Conservation (phyloP, 768 basidiomycete genomes). For the Phlebiopsis flavidoalba region DNA sequence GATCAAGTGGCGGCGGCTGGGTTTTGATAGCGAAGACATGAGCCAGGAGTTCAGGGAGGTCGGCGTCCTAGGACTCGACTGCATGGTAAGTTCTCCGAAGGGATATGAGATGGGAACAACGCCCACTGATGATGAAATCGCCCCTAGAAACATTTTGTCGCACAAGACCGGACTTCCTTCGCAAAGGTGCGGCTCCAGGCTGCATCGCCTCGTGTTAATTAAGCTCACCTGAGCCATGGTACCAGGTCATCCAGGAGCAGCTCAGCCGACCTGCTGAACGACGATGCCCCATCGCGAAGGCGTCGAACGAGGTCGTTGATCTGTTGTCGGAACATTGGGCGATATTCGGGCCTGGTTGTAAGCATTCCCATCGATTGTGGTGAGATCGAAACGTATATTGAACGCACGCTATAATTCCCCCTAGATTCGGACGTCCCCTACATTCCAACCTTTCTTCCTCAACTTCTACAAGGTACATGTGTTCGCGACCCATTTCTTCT, state of each 20-base stretch:
- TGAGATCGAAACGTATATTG: not conserved
- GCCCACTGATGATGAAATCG: not conserved
- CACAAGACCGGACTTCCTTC: constrained; percentile 65
- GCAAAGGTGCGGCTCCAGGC: constrained; percentile 45
- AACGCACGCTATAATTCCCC: not conserved
- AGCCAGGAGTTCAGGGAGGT: constrained; percentile 72
- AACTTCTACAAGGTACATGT: constrained; percentile 78
- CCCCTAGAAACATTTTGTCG: constrained; percentile 62
- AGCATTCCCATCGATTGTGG: constrained; percentile 22
- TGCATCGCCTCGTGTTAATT: not conserved
- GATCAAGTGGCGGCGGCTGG: constrained; percentile 73
- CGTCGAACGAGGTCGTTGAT: constrained; percentile 83
- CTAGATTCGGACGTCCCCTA: constrained; percentile 74
- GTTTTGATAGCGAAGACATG: constrained; percentile 73
- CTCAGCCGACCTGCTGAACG: constrained; percentile 66
- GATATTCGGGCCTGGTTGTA: constrained; percentile 82
- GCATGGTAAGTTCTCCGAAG: constrained; percentile 47
- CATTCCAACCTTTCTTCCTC: constrained; percentile 84
- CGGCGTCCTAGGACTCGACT: constrained; percentile 78
- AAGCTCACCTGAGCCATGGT: not conserved
- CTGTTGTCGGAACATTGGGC: constrained; percentile 82
- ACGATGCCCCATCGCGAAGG: constrained; percentile 77
- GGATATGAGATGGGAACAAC: not conserved
- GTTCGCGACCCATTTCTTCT: constrained; percentile 79
- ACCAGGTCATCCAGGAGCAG: constrained; percentile 74